A percentile compares a stretch with the other conserved stretches of the same genome.
Conservation (phyloP, 345 rosid genomes). For the Sapria himalayana region DNA sequence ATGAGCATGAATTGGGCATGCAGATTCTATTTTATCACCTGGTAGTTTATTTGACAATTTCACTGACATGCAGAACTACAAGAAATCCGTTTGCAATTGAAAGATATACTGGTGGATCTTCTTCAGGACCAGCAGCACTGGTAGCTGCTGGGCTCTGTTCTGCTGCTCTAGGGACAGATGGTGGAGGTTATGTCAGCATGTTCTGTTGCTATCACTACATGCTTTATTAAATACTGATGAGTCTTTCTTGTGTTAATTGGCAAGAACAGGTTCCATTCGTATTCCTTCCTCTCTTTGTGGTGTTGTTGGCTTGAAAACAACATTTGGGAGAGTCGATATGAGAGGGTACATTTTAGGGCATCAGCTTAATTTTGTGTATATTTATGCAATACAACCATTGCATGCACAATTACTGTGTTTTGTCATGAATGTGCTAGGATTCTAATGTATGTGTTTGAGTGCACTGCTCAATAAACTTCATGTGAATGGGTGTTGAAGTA, state of each 20-base stretch:
- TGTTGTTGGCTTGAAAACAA: slow-evolving; percentile 68
- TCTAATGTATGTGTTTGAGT: no score
- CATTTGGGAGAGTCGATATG: slow-evolving; percentile 60
- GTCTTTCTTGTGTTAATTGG: slow-evolving; percentile 6
- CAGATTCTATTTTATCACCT: no score
- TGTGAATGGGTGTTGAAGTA: no score
- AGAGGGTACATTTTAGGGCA: slow-evolving; percentile 27
- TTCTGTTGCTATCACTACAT: slow-evolving; percentile 4
- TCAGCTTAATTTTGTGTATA: background rate
- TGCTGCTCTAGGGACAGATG: slow-evolving; percentile 89
- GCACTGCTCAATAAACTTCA: no score
- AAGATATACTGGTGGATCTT: slow-evolving; percentile 88
- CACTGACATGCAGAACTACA: slow-evolving; percentile 39
- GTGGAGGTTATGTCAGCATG: slow-evolving; percentile 50
- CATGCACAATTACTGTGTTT: background rate
- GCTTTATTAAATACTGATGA: slow-evolving; percentile 5
- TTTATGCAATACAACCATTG: no score
- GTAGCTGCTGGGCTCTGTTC: slow-evolving; percentile 83
- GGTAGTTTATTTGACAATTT: no score
- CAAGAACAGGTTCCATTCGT: slow-evolving; percentile 57
- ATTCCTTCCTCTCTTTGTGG: slow-evolving; percentile 76
- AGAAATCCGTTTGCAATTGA: slow-evolving; percentile 74
- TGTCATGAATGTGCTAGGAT: no score
- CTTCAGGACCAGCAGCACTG: slow-evolving; percentile 84
- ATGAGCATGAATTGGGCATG: no score